Evolutionary conservation across 257 asterid species (phyloP), one percentile per base, ranked within the genome.

Genomic region (Nicotiana otophora): DNA sequence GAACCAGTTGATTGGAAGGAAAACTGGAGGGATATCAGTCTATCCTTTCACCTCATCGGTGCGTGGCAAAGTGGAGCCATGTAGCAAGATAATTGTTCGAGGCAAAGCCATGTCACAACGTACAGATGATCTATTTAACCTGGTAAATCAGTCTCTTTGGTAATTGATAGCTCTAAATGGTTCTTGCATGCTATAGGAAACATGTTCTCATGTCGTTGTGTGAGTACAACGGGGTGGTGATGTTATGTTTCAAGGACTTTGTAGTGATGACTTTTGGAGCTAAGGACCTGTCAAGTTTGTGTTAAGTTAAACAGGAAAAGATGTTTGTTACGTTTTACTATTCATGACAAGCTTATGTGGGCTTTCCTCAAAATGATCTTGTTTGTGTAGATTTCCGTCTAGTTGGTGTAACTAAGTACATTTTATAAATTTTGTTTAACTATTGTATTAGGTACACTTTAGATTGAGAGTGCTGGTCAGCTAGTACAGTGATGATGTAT

Each of bases 61-160:
- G 75, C 92, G 89, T 83, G 98, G 97, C 83, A 88, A 89, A 89
- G 91, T 83, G 88, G 91, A 89, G 54, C 99, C 99, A 30, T 89
- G 91, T 89, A 92, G 93, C 88, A 92, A 82, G 84, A 88, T 96
- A 82, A 88, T 96, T 84, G 93, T 92, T 77, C 94, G 97, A 85
- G 98, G 98, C 85, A 96, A 96, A 91, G 97, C 99, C 79, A 96
- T 89, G 94, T 92, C 98, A 36, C 93, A 91, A 65, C 94, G 97
- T 20, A 82, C 89, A 55, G 99, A 94, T 83, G 99, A 96, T 91
- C 85, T 96, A 80, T 96, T 96, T 91, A 84, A 85, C 87, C 86
- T 96, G 96, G 99, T 96, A 93, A 86, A 46, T 72, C 80, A 33
- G 68, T 42, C 75, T 76, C 53, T 75, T 75, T 51, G 80, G 63